Base-by-base conservation (phyloP, 331 rosid species). In the Cydonia oblonga region DNA sequence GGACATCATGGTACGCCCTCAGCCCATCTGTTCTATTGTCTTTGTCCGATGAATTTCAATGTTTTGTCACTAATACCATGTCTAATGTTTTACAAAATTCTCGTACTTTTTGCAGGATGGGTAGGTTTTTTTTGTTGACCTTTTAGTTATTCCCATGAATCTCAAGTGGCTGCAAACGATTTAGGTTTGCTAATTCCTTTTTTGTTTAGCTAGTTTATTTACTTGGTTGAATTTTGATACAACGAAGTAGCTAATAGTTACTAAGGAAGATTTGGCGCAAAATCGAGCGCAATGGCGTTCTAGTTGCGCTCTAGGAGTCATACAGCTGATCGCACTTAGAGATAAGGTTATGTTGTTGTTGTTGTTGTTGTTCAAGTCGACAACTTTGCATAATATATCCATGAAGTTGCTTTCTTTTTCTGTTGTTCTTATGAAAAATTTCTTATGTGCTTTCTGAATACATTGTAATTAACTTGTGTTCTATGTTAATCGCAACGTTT, bases 1-100 rank as follows among this genome's bases (percentile, higher is more conserved):
- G 99, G 99, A 95, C 78, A 90, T 95, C 81, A 95, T 95, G 99
- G 97, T 95, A 82, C 56, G 14, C 6, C 60, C 40, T 61, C 7
- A 24, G 3, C 3, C 60, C 60, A 32, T 65, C 9, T 33, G 24
- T n/a, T 25, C 57, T 57, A 5, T 33, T 6, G 20, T 16, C 28
- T 18, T 33, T 6, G 20, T 16, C 28, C 23, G 18, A 64, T 24
- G 23, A 32, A 3, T 7, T 51, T 24, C 16, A 19, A 28, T 49
- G 24, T 4, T 15, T 9, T 33, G 6, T 66, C 56, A 15, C 7
- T 59, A 30, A 30, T 13, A 53, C 51, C 53, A 46, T 16, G 53
- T 46, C 9, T 15, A 5, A 3, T 46, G 20, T 46, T 46, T 69
- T 4, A 44, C 18, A 14, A 5, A 5, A 23, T 11, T 35, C 58